These are phyloP conservation scores for Vigna trinervia DNA, from an alignment of 306 rosid species.

Conservation along the genomic window DNA sequence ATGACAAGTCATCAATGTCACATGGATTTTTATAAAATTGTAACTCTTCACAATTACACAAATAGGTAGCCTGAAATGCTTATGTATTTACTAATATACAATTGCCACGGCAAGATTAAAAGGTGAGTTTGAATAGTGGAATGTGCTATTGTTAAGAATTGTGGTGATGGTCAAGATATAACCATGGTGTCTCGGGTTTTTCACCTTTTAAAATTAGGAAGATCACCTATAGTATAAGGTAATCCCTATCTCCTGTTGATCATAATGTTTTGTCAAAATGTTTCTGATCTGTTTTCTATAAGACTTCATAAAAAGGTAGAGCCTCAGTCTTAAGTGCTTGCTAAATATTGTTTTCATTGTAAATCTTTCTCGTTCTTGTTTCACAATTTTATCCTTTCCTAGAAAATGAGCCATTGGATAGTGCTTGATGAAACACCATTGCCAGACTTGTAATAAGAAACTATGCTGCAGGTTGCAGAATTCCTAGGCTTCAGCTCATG, in stretches of 20 bases:
- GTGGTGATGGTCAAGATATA: constrained; percentile 15
- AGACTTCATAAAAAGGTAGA: constrained; percentile 3
- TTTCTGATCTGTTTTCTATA: not conserved
- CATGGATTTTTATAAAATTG: not conserved
- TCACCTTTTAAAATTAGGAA: not conserved
- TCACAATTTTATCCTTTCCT: constrained; percentile 14
- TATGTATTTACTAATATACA: not conserved
- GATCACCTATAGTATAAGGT: not conserved
- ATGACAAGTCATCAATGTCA: not conserved
- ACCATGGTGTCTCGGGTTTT: not conserved
- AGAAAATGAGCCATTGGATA: not conserved
- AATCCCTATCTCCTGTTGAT: not conserved
- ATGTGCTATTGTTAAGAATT: not conserved
- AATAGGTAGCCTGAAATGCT: not conserved
- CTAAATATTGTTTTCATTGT: not conserved
- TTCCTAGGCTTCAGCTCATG: constrained; percentile 77
- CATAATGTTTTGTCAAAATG: constrained; percentile 13
- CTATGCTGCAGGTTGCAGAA: constrained; percentile 78
- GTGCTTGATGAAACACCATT: not conserved
- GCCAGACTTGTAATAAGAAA: constrained; percentile 16
- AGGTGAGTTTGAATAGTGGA: constrained; percentile 32
- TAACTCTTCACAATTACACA: not conserved
- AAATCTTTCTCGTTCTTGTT: not conserved
- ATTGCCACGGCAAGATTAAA: constrained; percentile 10
- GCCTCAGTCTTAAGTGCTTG: not conserved